A percentile compares a stretch with the other conserved stretches of the same genome.
Conservation (phyloP, 805 yeast species). For the Starmerella vitae region DNA sequence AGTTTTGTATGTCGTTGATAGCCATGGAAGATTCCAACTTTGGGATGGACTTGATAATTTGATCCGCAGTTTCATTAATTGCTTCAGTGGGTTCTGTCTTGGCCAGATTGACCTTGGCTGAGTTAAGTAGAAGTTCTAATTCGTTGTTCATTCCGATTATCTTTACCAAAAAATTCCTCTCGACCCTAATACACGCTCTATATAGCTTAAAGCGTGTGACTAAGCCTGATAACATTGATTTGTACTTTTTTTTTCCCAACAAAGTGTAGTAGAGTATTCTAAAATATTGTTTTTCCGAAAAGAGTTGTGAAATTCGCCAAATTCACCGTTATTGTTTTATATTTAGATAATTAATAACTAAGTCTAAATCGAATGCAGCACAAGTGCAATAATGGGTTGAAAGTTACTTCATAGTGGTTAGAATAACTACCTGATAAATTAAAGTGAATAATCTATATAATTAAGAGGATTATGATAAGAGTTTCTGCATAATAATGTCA, state of each 20-base stretch:
- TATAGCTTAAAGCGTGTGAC: too few species aligned
- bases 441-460: background rate
- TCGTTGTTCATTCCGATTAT: constrained; percentile 11
- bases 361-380: too few species aligned
- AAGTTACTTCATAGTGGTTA: background rate
- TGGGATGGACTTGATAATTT: constrained; percentile 18
- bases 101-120: constrained; percentile 9
- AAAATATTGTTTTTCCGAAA: too few species aligned
- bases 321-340: too few species aligned
- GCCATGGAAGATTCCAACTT: constrained; percentile 9
- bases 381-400: too few species aligned
- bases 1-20: background rate
- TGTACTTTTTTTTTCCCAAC: too few species aligned
- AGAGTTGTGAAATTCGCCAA: too few species aligned
- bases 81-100: background rate
- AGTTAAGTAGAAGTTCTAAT: constrained; percentile 12
- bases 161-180: background rate
- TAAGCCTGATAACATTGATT: too few species aligned
- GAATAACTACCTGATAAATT: background rate
- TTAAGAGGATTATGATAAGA: too few species aligned
- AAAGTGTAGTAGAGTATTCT: too few species aligned
- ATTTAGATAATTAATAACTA: too few species aligned
- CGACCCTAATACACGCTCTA: background rate
- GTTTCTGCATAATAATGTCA: too few species aligned
- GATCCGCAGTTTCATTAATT: constrained; percentile 22